Percentiles rank a stretch among this genome's conserved stretches.
These are phyloP conservation scores for Lasiosphaeria ovina DNA, from an alignment of 495 filamentous ascomycete species.

Conservation along the genomic window DNA sequence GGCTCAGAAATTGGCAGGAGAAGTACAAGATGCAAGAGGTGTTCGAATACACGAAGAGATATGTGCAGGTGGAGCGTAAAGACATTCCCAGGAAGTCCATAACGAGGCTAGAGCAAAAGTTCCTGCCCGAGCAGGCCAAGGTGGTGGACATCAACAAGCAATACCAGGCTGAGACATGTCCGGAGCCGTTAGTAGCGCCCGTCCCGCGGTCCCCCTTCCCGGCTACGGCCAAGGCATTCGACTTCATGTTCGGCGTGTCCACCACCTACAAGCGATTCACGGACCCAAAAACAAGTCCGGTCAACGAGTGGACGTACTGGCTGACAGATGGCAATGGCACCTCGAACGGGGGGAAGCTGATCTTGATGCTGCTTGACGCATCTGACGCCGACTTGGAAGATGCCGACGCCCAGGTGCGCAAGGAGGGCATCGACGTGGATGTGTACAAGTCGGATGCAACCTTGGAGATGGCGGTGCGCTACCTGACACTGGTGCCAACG, in stretches of 20 bases:
- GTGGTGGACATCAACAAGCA: slow-evolving; percentile 44
- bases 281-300: slow-evolving; percentile 47
- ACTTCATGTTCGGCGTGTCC: slow-evolving; percentile 59
- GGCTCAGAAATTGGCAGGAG: slow-evolving; percentile 39
- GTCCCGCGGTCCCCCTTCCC: slow-evolving; percentile 48
- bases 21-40: slow-evolving; percentile 45
- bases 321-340: slow-evolving; percentile 39
- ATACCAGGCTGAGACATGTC: slow-evolving; percentile 41
- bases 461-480: slow-evolving; percentile 52
- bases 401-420: slow-evolving; percentile 37
- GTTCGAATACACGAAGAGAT: slow-evolving; percentile 53
- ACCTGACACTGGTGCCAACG: slow-evolving; percentile 50
- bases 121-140: slow-evolving; percentile 45
- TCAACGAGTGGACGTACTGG: slow-evolving; percentile 61
- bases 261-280: slow-evolving; percentile 57
- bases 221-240: slow-evolving; percentile 42
- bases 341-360: slow-evolving; percentile 44
- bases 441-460: slow-evolving; percentile 58
- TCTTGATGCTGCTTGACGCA: slow-evolving; percentile 44
- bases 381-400: slow-evolving; percentile 41
- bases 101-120: slow-evolving; percentile 43
- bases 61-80: slow-evolving; percentile 45
- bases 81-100: slow-evolving; percentile 45
- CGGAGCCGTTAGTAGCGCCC: slow-evolving; percentile 46
- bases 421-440: slow-evolving; percentile 61